Base-by-base conservation (phyloP, 2,329 filamentous ascomycete species). In the Rutstroemia sp. region DNA sequence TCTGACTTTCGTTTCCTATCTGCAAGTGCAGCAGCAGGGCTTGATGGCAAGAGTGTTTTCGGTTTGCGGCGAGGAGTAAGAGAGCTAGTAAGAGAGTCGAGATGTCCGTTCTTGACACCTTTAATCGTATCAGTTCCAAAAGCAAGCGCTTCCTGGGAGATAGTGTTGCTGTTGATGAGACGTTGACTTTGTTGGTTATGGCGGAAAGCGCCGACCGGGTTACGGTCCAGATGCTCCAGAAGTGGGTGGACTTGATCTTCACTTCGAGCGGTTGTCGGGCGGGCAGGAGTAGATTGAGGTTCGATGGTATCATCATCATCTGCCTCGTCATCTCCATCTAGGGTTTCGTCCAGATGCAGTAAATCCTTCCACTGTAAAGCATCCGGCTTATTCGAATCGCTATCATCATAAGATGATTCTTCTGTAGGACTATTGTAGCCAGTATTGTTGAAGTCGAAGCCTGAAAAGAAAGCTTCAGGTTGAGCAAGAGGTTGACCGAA, bases 381-480 rank as follows among this genome's bases (percentile, higher is more conserved):
- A 67, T 92, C 87, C 52, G 87, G 82, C 10, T 91, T 77, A 59
- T 85, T 81, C 56, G 75, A 71, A 16, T 87, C 73, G 54, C 88
- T 85, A 25, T 79, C 54, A 1, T 46, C 41, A 30, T 46, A 39
- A 25, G 52, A 54, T 38, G 52, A 54, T 38, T 45, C 51, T 12
- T 39, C 42, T 5, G 39, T 47, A 16, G 38, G 83, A 21, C 87
- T 84, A 49, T 79, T 79, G 16, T 83, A 81, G 23, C 80, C 76
- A 14, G 71, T 74, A 48, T 74, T 74, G 0, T 72, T 75, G n/a
- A 79, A 73, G 54, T 72, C 79, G 10, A 78, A 77, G 54, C 86
- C 83, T 5, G 87, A 82, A 65, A 88, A 91, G 70, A 90, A 91
- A 7, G 87, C 86, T 71, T 91, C 87, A 0, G 84, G 79, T 2